Evolutionary conservation across 2,329 filamentous ascomycete species (phyloP).

Genomic region (Cordyceps cicadae): DNA sequence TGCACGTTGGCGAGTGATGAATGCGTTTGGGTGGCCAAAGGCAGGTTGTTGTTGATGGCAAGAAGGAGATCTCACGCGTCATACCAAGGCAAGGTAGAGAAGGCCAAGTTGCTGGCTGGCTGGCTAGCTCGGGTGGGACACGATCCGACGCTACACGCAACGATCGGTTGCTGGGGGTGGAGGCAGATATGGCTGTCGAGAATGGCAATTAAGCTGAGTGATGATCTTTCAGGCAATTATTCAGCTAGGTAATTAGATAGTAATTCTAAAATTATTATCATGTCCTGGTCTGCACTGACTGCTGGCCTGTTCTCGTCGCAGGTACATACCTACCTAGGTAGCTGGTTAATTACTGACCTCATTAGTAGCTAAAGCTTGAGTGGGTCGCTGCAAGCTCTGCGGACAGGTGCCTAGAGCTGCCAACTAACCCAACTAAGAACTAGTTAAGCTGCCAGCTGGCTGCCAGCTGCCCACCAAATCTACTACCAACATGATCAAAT

Average conservation of each 20-base stretch:
- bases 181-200: no score
- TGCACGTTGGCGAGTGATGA: neutral
- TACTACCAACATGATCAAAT: neutral
- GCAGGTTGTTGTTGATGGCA: neutral
- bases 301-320: neutral
- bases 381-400: neutral
- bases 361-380: neutral
- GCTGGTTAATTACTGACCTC: neutral
- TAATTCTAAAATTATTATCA: no score
- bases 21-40: neutral
- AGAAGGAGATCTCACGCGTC: constrained; percentile 8
- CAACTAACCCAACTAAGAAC: no score
- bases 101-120: neutral
- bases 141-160: constrained; percentile 6
- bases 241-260: no score
- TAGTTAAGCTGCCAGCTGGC: neutral
- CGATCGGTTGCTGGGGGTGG: neutral
- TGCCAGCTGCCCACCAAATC: neutral
- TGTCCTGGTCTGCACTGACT: no score
- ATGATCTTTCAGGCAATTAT: no score
- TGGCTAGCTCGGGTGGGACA: constrained; percentile 6
- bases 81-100: neutral
- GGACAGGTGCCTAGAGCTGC: no score
- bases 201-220: no score
- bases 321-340: neutral